A percentile compares a stretch with the other conserved stretches of the same genome.
Conservation (phyloP, 345 rosid species). For the Microthlaspi erraticum region DNA sequence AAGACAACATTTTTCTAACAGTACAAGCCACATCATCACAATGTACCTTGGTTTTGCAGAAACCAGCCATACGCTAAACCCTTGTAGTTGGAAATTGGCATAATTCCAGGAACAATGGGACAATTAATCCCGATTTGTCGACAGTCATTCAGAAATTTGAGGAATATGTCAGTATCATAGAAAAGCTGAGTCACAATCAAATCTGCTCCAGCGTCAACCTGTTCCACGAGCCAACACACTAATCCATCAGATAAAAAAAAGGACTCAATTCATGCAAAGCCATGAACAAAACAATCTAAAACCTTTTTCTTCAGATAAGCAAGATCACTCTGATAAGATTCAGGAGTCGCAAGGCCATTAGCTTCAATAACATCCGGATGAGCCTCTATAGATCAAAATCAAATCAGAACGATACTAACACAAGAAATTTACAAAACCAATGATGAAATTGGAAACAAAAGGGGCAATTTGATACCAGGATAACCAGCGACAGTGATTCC, state of each 20-base stretch:
- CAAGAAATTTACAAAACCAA: not conserved
- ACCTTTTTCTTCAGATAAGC: conserved; percentile 92
- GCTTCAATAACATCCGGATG: conserved; percentile 88
- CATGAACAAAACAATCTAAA: not conserved
- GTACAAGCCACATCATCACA: conserved; percentile 10
- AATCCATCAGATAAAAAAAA: conserved; percentile 31
- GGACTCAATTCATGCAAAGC: not conserved
- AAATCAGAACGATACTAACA: not conserved
- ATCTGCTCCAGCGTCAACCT: conserved; percentile 99
- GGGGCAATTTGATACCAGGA: conserved; percentile 60
- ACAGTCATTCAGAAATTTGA: conserved; percentile 93
- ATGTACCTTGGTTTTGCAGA: conserved; percentile 88
- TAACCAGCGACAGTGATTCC: conserved; percentile 99
- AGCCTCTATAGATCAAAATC: conserved; percentile 60
- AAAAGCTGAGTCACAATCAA: conserved; percentile 82
- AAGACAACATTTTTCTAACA: conserved; percentile 1
- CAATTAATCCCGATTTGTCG: conserved; percentile 84
- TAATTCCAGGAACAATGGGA: conserved; percentile 96
- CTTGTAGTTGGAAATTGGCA: conserved; percentile 94
- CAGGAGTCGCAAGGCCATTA: conserved; percentile 71
- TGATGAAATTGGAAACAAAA: not conserved
- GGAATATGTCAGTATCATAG: conserved; percentile 89
- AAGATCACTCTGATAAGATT: conserved; percentile 81
- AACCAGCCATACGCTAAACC: conserved; percentile 97
- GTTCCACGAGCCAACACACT: conserved; percentile 10